Conservation (phyloP, 1,284 basidiomycete genomes). For the Moesziomyces antarcticus region DNA sequence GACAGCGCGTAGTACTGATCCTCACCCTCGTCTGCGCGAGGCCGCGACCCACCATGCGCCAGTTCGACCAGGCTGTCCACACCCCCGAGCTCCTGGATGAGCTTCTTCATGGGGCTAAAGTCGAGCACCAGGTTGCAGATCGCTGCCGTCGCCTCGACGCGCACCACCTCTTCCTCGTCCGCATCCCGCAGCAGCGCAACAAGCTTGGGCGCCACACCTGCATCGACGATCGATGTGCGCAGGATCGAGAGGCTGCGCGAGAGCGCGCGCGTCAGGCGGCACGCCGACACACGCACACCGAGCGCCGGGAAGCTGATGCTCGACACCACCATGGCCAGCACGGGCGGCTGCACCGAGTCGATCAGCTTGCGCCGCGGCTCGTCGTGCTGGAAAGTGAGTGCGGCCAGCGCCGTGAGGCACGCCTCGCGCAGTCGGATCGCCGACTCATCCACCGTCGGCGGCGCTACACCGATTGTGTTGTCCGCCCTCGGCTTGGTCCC, state of each 20-base stretch:
- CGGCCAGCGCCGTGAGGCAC: conserved; percentile 52
- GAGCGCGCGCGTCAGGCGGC: conserved; percentile 54
- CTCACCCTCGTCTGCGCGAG: conserved; percentile 4
- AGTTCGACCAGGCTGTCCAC: conserved; percentile 48
- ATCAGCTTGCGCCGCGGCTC: conserved; percentile 54
- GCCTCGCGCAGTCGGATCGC: conserved; percentile 56
- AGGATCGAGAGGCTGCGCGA: conserved; percentile 59
- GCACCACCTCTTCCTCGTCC: conserved; percentile 47
- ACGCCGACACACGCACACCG: conserved; percentile 61
- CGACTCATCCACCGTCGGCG: conserved; percentile 42
- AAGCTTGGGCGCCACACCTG: conserved; percentile 55
- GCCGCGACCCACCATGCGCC: conserved; percentile 16
- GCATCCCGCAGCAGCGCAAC: conserved; percentile 50
- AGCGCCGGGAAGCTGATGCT: conserved; percentile 47
- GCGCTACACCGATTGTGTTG: conserved; percentile 27
- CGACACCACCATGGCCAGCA: conserved; percentile 52
- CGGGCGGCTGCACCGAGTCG: conserved; percentile 47
- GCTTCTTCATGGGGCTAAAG: conserved; percentile 62
- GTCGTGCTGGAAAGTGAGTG: conserved; percentile 56
- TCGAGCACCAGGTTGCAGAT: conserved; percentile 63
- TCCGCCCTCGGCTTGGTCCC: conserved; percentile 13
- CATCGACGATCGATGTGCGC: conserved; percentile 61
- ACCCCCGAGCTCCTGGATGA: conserved; percentile 52
- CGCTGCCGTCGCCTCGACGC: conserved; percentile 53
- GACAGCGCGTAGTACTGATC: conserved; percentile 19